Percentiles rank a stretch among this genome's conserved stretches.
Conservation (phyloP, 192 early-diverging fungal species). For the Entophlyctis luteolus region DNA sequence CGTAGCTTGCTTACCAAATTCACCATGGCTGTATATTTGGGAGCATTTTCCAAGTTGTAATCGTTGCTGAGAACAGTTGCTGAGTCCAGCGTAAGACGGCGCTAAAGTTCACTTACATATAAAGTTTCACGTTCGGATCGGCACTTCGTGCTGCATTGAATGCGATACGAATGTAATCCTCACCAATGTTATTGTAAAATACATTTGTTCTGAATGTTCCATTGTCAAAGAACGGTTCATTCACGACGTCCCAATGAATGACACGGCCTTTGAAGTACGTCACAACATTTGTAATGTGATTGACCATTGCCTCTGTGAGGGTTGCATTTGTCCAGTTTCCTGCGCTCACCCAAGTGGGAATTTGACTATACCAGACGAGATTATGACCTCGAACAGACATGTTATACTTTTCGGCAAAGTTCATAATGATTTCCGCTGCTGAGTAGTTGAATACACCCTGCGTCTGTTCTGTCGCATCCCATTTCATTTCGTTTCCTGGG, state of each 20-base stretch:
- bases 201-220: constrained; percentile 27
- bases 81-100: neutral
- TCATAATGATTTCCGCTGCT: neutral
- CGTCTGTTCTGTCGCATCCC: constrained; percentile 13
- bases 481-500: constrained; percentile 20
- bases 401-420: constrained; percentile 2
- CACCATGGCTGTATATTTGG: constrained; percentile 21
- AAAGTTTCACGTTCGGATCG: constrained; percentile 33
- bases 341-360: neutral
- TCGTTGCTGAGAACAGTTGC: constrained; percentile 14
- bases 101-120: constrained; percentile 11
- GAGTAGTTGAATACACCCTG: constrained; percentile 13
- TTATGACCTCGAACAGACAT: constrained; percentile 18
- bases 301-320: constrained; percentile 2
- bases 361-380: constrained; percentile 16
- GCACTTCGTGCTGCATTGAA: constrained; percentile 33
- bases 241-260: constrained; percentile 26
- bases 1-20: constrained; percentile 15
- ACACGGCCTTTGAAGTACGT: constrained; percentile 10
- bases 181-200: constrained; percentile 20
- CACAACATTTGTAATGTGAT: constrained; percentile 16
- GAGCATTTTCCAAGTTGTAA: constrained; percentile 26
- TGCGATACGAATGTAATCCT: constrained; percentile 22
- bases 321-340: constrained; percentile 4
- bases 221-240: constrained; percentile 8